Percentiles rank a stretch among this genome's conserved stretches.
Evolutionary conservation across 495 filamentous ascomycete genomes (phyloP).

Genomic region (Bacidia rubella): DNA sequence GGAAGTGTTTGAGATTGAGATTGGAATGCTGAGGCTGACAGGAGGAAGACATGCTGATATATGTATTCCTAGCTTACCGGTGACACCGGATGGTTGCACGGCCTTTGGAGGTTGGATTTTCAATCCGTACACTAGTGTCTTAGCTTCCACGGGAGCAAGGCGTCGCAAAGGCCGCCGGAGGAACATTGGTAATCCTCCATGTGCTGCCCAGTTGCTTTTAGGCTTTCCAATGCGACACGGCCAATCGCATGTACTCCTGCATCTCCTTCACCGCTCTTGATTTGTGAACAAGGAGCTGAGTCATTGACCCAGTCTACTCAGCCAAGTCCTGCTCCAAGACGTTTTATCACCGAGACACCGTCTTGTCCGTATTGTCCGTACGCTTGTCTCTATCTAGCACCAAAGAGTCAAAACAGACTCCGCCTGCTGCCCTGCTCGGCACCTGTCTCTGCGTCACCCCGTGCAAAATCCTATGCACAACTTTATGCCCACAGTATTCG

Average conservation of each 20-base stretch:
- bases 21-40: conserved; percentile 1
- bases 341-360: not conserved
- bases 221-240: not conserved
- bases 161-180: not conserved
- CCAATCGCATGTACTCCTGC: not conserved
- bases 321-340: not conserved
- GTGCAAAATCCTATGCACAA: not conserved
- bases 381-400: too few species aligned
- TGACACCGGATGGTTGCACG: not conserved
- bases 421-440: not conserved
- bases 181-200: not conserved
- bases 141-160: too few species aligned
- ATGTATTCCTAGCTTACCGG: conserved; percentile 1
- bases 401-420: too few species aligned
- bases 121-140: too few species aligned
- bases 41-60: not conserved
- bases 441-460: not conserved
- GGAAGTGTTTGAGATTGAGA: not conserved
- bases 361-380: not conserved
- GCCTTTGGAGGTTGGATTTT: not conserved
- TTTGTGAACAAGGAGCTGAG: not conserved
- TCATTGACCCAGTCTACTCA: not conserved
- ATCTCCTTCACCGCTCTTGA: not conserved
- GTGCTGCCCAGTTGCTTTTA: too few species aligned
- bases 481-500: too few species aligned